phyloP scores from a whole-genome alignment of 805 yeast species.

The Barnettozyma botsteinii region DNA sequence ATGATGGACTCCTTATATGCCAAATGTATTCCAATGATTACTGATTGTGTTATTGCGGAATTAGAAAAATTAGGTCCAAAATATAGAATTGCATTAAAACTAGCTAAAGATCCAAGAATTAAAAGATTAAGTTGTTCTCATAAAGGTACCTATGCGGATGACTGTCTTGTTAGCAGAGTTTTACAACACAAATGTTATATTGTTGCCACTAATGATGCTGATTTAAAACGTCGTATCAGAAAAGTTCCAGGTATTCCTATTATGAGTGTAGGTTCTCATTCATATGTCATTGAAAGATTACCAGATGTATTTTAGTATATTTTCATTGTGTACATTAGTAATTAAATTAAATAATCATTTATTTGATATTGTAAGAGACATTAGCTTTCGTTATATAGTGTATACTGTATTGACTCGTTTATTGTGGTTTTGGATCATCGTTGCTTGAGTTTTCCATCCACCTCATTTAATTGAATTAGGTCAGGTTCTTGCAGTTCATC shows the following conservation, averaged over 20 bases:
- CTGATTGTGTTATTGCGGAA: conserved; percentile 98
- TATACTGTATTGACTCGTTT: too few relatives aligned
- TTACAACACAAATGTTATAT: conserved; percentile 95
- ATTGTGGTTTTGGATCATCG: not conserved
- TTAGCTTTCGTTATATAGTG: too few relatives aligned
- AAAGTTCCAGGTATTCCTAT: conserved; percentile 97
- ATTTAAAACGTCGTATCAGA: conserved; percentile 85
- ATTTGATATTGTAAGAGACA: not conserved
- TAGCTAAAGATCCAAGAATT: conserved; percentile 93
- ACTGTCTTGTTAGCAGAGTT: conserved; percentile 88
- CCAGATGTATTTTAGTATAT: conserved; percentile 74
- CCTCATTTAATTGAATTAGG: not conserved
- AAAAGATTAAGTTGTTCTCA: conserved; percentile 84
- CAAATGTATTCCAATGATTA: conserved; percentile 89
- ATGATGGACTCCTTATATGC: conserved; percentile 96
- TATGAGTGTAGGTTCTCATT: conserved; percentile 92
- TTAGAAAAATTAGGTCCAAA: conserved; percentile 93
- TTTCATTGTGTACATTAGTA: conserved; percentile 1
- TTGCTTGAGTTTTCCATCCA: not conserved
- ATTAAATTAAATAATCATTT: not conserved
- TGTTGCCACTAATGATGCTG: conserved; percentile 98
- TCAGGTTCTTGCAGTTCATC: not conserved
- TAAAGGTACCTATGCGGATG: conserved; percentile 97
- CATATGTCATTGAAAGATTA: conserved; percentile 87
- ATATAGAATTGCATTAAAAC: conserved; percentile 83